phyloP scores from a whole-genome alignment of 495 filamentous ascomycete genomes.

The Xylaria palmicola region DNA sequence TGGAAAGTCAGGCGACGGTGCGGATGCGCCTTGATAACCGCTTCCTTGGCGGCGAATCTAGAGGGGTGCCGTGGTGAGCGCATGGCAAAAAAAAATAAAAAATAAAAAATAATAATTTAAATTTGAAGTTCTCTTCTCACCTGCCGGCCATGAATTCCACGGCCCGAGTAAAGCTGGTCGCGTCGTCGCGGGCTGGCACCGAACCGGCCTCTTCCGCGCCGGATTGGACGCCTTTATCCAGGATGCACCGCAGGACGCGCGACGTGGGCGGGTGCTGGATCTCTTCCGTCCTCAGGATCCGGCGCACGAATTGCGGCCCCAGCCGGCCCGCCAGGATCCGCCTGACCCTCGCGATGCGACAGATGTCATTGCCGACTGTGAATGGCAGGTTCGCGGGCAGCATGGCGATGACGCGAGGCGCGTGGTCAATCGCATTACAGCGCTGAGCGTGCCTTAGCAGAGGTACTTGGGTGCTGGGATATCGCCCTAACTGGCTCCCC shows the following conservation, averaged over 20 bases:
- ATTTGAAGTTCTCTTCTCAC: constrained; percentile 32
- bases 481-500: not conserved
- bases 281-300: constrained; percentile 44
- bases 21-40: constrained; percentile 59
- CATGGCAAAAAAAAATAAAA: not conserved
- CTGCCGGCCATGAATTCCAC: constrained; percentile 51
- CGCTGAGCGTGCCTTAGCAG: no score
- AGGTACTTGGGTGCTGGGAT: not conserved
- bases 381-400: constrained; percentile 25
- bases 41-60: constrained; percentile 66
- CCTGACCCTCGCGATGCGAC: constrained; percentile 47
- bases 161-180: constrained; percentile 19
- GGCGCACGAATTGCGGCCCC: constrained; percentile 36
- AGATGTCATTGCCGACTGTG: constrained; percentile 58
- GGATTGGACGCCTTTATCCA: not conserved
- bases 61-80: not conserved
- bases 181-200: not conserved
- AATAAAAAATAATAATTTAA: no score
- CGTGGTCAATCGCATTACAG: not conserved
- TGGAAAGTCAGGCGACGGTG: constrained; percentile 43
- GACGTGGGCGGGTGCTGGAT: constrained; percentile 2
- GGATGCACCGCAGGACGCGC: constrained; percentile 10
- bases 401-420: not conserved
- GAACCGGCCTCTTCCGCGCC: not conserved
- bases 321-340: constrained; percentile 26